Evolutionary conservation across 306 rosid species (phyloP).

Genomic region (Luffa aegyptiaca): DNA sequence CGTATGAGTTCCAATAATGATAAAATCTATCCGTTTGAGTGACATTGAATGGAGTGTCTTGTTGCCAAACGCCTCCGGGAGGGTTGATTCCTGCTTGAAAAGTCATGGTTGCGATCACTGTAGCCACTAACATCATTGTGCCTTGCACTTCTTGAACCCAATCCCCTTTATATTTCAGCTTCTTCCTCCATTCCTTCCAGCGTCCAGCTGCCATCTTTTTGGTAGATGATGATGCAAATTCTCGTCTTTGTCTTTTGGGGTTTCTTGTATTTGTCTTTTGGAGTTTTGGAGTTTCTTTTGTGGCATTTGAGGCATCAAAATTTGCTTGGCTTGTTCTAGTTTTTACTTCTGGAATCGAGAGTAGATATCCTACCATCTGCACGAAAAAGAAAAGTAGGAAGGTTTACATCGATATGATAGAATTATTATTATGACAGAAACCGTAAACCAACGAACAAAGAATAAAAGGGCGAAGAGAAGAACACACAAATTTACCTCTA

Average conservation of each 20-base stretch:
- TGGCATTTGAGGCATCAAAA: neutral
- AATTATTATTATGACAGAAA: no score
- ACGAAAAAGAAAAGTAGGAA: neutral
- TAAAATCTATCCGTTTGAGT: no score
- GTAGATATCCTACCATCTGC: neutral
- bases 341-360: neutral
- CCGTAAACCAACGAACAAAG: no score
- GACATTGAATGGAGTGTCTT: neutral
- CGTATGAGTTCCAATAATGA: no score
- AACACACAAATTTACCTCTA: no score
- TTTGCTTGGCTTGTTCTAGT: neutral
- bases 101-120: neutral
- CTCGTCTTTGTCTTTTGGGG: neutral
- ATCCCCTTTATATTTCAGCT: neutral
- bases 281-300: neutral
- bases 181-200: neutral
- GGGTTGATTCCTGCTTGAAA: neutral
- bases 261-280: neutral
- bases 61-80: conserved; percentile 1
- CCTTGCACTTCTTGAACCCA: neutral
- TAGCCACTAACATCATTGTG: neutral
- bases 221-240: neutral
- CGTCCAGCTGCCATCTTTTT: neutral
- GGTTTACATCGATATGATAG: no score
- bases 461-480: no score